Conservation (phyloP, 345 rosid species). For the Crucihimalaya himalaica region DNA sequence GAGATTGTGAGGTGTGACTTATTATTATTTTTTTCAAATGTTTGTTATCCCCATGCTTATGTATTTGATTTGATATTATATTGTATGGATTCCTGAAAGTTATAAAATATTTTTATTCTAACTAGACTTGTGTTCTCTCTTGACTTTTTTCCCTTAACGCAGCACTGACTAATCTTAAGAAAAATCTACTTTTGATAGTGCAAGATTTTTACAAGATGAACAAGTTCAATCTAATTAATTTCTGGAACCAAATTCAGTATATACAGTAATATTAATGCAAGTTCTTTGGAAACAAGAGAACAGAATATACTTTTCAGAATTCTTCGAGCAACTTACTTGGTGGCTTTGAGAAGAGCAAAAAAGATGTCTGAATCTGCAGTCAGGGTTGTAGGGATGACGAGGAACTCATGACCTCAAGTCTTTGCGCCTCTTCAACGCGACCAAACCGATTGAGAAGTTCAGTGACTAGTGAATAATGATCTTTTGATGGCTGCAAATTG, state of each 20-base stretch:
- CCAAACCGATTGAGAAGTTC: constrained; percentile 51
- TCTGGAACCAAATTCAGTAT: constrained; percentile 27
- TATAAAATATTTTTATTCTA: background rate
- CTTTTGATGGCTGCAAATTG: constrained; percentile 51
- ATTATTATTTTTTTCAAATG: constrained; percentile 13
- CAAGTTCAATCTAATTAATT: constrained; percentile 13
- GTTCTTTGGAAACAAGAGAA: constrained; percentile 1
- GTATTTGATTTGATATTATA: constrained; percentile 20
- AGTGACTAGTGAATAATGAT: constrained; percentile 45
- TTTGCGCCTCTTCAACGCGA: constrained; percentile 49
- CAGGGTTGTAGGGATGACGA: constrained; percentile 27
- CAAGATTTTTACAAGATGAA: constrained; percentile 21
- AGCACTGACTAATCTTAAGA: background rate
- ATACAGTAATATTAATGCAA: constrained; percentile 3
- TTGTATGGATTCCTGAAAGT: constrained; percentile 10
- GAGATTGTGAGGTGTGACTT: constrained; percentile 36
- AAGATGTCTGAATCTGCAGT: constrained; percentile 14
- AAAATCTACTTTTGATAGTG: constrained; percentile 18
- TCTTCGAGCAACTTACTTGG: constrained; percentile 27
- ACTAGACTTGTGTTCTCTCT: constrained; percentile 9
- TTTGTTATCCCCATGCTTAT: constrained; percentile 26
- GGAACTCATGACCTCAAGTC: constrained; percentile 43
- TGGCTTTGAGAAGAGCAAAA: constrained; percentile 19
- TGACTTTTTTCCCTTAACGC: constrained; percentile 1
- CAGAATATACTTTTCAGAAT: background rate